Percentiles rank a stretch among this genome's conserved stretches.
These are phyloP conservation scores for Gamarada debralockiae DNA, from an alignment of 495 filamentous ascomycete species.

Conservation along the genomic window DNA sequence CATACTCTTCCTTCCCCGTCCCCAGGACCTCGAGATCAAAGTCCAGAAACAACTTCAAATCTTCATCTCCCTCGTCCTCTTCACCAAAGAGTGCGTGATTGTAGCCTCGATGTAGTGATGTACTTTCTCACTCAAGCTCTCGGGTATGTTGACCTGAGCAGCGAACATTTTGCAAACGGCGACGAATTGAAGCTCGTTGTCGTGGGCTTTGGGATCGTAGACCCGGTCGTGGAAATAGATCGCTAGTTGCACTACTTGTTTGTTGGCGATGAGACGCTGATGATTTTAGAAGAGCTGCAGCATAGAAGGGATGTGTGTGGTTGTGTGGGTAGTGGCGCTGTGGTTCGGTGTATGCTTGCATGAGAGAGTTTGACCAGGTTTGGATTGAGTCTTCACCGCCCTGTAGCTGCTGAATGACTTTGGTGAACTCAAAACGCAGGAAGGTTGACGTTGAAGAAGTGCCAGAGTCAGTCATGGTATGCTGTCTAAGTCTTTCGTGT, in stretches of 20 bases:
- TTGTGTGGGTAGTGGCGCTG: too few species aligned
- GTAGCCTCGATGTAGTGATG: constrained; percentile 2
- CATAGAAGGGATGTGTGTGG: too few species aligned
- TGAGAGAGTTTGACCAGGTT: too few species aligned
- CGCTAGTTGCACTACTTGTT: not conserved
- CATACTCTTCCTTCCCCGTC: not conserved
- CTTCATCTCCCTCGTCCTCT: not conserved
- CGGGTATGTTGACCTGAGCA: not conserved
- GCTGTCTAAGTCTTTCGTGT: too few species aligned
- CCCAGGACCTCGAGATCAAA: constrained; percentile 2
- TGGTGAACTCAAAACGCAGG: too few species aligned
- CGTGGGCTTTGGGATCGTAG: not conserved
- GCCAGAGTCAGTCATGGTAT: too few species aligned
- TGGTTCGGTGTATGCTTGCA: too few species aligned
- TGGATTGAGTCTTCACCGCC: too few species aligned
- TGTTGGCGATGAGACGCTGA: not conserved
- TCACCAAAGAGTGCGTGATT: not conserved
- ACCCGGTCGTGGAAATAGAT: constrained; percentile 2
- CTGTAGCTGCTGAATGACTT: too few species aligned
- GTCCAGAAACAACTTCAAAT: not conserved
- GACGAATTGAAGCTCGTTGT: not conserved
- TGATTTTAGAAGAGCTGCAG: too few species aligned
- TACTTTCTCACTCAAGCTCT: not conserved
- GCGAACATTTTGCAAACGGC: not conserved
- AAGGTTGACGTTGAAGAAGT: too few species aligned